A percentile compares a stretch with the other conserved stretches of the same genome.
phyloP scores from a whole-genome alignment of 2,329 filamentous ascomycete species.

The Aspergillus sp. region DNA sequence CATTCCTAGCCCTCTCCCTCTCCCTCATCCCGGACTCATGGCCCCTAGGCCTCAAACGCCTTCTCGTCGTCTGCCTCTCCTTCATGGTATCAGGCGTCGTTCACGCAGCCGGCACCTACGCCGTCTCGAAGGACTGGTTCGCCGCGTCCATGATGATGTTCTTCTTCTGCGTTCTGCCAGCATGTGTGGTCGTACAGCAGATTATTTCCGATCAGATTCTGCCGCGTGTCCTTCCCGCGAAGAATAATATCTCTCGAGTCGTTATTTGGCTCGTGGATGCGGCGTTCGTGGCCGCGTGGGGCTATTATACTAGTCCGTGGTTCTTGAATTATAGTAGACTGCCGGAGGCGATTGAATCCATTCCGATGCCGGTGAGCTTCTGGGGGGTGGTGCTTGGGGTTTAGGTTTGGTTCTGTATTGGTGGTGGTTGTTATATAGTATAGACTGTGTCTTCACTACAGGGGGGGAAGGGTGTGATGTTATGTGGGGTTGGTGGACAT shows the following conservation, averaged over 20 bases:
- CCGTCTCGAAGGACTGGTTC: conserved; percentile 10
- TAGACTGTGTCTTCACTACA: too few species aligned
- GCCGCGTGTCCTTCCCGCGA: conserved; percentile 1
- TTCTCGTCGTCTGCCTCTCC: conserved; percentile 13
- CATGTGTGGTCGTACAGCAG: conserved; percentile 18
- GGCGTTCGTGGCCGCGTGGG: conserved; percentile 15
- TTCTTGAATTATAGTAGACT: conserved; percentile 21
- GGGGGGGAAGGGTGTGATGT: too few species aligned
- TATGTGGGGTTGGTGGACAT: too few species aligned
- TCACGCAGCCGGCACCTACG: conserved; percentile 18
- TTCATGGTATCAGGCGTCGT: conserved; percentile 18
- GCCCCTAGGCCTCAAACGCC: neutral
- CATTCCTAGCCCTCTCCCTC: conserved; percentile 14
- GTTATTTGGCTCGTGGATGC: conserved; percentile 13
- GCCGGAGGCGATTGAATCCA: conserved; percentile 17
- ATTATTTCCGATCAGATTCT: conserved; percentile 3
- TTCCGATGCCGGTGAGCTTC: conserved; percentile 13
- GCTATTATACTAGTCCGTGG: conserved; percentile 20
- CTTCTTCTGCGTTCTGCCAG: conserved; percentile 18
- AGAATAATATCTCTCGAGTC: neutral
- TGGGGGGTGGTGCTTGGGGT: neutral
- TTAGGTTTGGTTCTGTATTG: neutral
- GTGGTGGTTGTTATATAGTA: too few species aligned
- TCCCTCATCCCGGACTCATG: conserved; percentile 4
- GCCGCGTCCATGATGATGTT: conserved; percentile 20